Percentiles rank a stretch among this genome's conserved stretches.
Evolutionary conservation across 2,329 filamentous ascomycete species (phyloP).

Genomic region (Pyrenophora graminea): DNA sequence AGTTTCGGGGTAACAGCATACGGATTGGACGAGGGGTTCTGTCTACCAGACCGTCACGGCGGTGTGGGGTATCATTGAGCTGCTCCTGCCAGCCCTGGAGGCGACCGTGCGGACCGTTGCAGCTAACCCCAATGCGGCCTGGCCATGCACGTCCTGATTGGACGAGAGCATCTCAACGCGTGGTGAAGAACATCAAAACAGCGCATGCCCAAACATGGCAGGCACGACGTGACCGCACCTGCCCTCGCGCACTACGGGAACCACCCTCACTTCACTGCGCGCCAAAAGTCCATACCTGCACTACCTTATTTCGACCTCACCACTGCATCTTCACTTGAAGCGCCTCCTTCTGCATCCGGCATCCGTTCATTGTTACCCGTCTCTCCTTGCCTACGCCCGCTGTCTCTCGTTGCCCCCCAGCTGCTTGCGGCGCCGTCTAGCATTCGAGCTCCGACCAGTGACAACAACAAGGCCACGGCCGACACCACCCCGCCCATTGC

Average conservation of each 20-base stretch:
- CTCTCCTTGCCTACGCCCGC: constrained; percentile 19
- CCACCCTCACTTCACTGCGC: constrained; percentile 4
- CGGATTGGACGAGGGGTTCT: constrained; percentile 25
- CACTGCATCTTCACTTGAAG: constrained; percentile 7
- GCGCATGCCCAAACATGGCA: constrained; percentile 32
- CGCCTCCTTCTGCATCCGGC: constrained; percentile 1
- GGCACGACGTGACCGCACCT: constrained; percentile 20
- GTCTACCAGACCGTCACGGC: constrained; percentile 7
- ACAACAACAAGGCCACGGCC: constrained; percentile 21
- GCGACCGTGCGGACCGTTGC: constrained; percentile 7
- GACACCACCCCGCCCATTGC: constrained; percentile 19
- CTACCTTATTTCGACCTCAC: not conserved
- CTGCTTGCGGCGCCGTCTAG: constrained; percentile 15
- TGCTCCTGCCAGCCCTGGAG: constrained; percentile 3
- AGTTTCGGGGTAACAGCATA: constrained; percentile 16
- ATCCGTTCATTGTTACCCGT: constrained; percentile 3
- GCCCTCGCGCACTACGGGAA: constrained; percentile 20
- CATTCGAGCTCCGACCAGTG: constrained; percentile 19
- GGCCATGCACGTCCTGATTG: constrained; percentile 21
- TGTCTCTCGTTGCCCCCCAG: constrained; percentile 19
- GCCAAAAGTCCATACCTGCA: not conserved
- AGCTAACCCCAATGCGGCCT: not conserved
- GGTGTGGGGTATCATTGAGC: constrained; percentile 18
- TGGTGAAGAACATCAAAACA: constrained; percentile 31
- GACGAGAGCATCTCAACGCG: constrained; percentile 20